Evolutionary conservation across 352 stramenopile species (phyloP), one percentile per base, ranked within the genome.

Genomic region (Pythium dissimile): DNA sequence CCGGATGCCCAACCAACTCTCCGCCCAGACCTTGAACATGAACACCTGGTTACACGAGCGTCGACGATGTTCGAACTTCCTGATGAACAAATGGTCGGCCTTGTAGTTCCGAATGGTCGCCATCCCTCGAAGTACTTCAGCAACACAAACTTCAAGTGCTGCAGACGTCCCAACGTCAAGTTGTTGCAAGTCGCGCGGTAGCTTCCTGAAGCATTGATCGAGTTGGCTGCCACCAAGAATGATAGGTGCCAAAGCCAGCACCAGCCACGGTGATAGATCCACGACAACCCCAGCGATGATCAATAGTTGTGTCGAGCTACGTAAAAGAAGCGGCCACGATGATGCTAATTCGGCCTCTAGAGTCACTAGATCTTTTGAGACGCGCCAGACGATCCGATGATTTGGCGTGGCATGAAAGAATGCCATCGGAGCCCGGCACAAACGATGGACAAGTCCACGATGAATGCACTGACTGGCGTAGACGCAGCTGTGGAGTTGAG

Each of bases 91-190:
- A 16, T 55, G 56, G 26, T 87, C 75, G 1, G 68, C 77, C 31
- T 53, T 59, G 45, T 74, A 92, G 0, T 84, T 79, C 60, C 96
- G 89, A 32, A 99, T 98, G 6, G 91, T 98, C 0, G 89, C 62
- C 23, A 98, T 77, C 5, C 97, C 97, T 50, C 88, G 84, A 8
- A 99, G 72, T 24, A 83, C 98, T 71, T 99, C 96, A 0, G 82
- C 84, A n/a, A 99, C 67, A 58, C 97, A 73, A 10, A 86, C 80
- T 67, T 98, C 98, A 21, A 99, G 88, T 15, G 97, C 96, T 30
- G 89, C 80, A 15, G 69, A 64, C 27, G 69, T 86, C 49, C 98
- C 80, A 2, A 88, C 94, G 59, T 99, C 94, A 30, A 99, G 73
- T 24, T 96, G 81, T 67, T 99, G 96, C 6, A 99, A 64, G 54